phyloP scores from a whole-genome alignment of 139 green algal species.

The Trebouxia sp. region DNA sequence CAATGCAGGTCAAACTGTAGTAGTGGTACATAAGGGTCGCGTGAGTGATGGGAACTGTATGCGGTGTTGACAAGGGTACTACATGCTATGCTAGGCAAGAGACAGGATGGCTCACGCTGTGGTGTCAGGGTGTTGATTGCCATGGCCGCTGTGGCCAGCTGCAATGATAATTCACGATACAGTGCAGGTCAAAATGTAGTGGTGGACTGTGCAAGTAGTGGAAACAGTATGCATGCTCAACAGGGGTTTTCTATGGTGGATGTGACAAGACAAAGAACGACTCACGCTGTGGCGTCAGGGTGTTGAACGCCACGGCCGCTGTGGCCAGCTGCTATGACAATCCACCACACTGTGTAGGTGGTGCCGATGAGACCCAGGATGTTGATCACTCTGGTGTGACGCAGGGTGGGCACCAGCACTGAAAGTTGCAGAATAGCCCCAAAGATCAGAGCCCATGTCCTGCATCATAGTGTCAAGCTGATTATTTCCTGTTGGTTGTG shows the following conservation, averaged over 20 bases:
- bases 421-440: slow-evolving; percentile 9
- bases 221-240: no score
- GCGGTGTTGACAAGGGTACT: no score
- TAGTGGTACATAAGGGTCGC: no score
- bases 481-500: no score
- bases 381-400: slow-evolving; percentile 8
- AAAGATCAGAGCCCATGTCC: slow-evolving; percentile 17
- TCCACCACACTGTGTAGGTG: slow-evolving; percentile 24
- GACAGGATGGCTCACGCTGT: no score
- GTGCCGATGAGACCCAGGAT: slow-evolving; percentile 17
- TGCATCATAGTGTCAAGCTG: no score
- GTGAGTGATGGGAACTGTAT: no score
- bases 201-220: neutral
- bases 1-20: no score
- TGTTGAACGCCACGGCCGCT: neutral
- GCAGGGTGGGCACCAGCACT: slow-evolving; percentile 1
- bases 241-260: no score
- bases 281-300: neutral
- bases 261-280: no score
- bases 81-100: no score
- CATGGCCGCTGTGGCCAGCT: neutral
- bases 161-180: neutral
- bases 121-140: no score
- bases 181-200: neutral
- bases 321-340: neutral